Evolutionary conservation across 495 filamentous ascomycete species (phyloP).

Genomic region (Xylaria longipes): DNA sequence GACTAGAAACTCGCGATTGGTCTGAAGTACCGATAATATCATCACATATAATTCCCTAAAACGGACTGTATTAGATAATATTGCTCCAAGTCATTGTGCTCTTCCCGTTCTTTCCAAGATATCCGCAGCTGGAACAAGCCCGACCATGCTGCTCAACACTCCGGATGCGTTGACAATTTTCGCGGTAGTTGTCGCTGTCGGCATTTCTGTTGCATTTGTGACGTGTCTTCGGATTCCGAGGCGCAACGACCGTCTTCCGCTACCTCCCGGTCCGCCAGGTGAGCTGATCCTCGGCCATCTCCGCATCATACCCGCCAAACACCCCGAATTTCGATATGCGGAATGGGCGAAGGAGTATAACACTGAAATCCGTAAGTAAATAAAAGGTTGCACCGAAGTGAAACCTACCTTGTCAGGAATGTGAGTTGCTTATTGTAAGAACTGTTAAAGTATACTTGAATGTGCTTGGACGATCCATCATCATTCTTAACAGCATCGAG

Average conservation of each 20-base stretch:
- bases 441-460: slow-evolving; percentile 44
- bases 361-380: slow-evolving; percentile 21
- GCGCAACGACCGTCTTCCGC: slow-evolving; percentile 39
- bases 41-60: not conserved
- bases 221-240: slow-evolving; percentile 9
- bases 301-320: slow-evolving; percentile 46
- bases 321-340: slow-evolving; percentile 49
- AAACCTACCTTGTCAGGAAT: not conserved
- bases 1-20: not conserved
- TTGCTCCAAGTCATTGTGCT: not conserved
- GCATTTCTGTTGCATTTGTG: slow-evolving; percentile 17
- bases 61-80: not conserved
- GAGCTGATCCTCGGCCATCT: slow-evolving; percentile 52
- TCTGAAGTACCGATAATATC: not conserved
- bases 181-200: not conserved
- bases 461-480: slow-evolving; percentile 49
- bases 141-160: not conserved
- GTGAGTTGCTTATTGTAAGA: slow-evolving; percentile 28
- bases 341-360: slow-evolving; percentile 46
- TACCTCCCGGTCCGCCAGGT: slow-evolving; percentile 47
- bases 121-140: not conserved
- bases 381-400: slow-evolving; percentile 23
- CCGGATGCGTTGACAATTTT: not conserved
- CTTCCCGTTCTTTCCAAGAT: not conserved
- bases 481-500: slow-evolving; percentile 50